A percentile compares a stretch with the other conserved stretches of the same genome.
Evolutionary conservation across 345 rosid species (phyloP).

Genomic region (Sisymbrium irio): DNA sequence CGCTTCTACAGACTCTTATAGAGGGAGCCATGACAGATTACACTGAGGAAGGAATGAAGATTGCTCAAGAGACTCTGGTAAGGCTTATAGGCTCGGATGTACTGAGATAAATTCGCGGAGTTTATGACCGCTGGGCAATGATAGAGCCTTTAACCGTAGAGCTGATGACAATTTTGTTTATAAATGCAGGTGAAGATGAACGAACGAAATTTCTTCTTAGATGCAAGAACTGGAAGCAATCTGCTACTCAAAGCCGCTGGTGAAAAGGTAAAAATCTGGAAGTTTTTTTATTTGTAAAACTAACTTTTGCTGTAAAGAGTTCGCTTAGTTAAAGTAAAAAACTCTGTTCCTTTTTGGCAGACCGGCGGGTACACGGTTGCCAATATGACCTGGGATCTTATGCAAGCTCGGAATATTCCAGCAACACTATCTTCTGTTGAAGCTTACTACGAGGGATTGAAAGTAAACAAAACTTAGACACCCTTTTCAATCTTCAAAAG

Average conservation of each 20-base stretch:
- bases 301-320: not conserved
- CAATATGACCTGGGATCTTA: slow-evolving; percentile 87
- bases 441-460: slow-evolving; percentile 82
- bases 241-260: slow-evolving; percentile 82
- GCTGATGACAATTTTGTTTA: not conserved
- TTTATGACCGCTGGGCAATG: not conserved
- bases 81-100: slow-evolving; percentile 9
- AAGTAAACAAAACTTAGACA: slow-evolving; percentile 37
- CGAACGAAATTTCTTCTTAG: slow-evolving; percentile 54
- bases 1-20: slow-evolving; percentile 55
- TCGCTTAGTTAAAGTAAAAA: not conserved
- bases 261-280: slow-evolving; percentile 60
- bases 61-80: slow-evolving; percentile 88
- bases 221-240: slow-evolving; percentile 56
- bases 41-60: slow-evolving; percentile 83
- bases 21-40: slow-evolving; percentile 91
- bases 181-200: slow-evolving; percentile 62
- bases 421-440: slow-evolving; percentile 58
- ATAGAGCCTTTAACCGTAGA: not conserved
- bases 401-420: slow-evolving; percentile 59
- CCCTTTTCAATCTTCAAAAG: not conserved
- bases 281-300: not conserved
- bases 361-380: slow-evolving; percentile 85
- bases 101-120: not conserved
- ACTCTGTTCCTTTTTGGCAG: slow-evolving; percentile 34